Base-by-base conservation (phyloP, 176 grass and related monocot species). In the Zoysia japonica region DNA sequence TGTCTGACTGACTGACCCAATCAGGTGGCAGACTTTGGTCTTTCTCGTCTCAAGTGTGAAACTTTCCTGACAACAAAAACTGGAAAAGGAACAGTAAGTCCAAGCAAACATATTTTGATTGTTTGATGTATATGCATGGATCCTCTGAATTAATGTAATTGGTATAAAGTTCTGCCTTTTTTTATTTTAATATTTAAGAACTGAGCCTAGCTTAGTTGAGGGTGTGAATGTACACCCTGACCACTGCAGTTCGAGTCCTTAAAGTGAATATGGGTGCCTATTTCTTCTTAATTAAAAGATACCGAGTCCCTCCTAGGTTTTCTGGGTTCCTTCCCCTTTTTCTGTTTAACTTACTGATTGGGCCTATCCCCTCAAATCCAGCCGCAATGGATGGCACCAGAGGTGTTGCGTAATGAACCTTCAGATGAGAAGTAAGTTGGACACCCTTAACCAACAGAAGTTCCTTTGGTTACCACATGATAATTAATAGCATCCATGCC, bases 331-430 rank as follows among this genome's bases (percentile, higher is more conserved):
- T 57, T 57, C 55, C 28, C 28, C 28, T 28, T 28, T 28, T 28
- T 28, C 28, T 28, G 15, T 80, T 64, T 84, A 62, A 78, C 44
- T 80, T 75, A 74, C 80, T 84, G 55, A 69, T 81, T 16, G 20
- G 40, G 2, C 3, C 57, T 76, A 56, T 54, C 28, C 28, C 28
- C 28, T 54, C 20, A 74, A 57, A 69, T 82, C 43, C 79, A 99
- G 96, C 92, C 92, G 5, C 96, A 99, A 82, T 99, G 96, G 96
- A 99, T 99, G 92, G 96, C 96, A 72, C 96, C 96, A 7, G 96
- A 99, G 88, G 90, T 90, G 69, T 89, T 99, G 89, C 92, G 92
- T 40, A 99, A 91, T 77, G 96, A 99, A 84, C 96, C 92, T 65
- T 90, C 90, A 59, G 92, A 99, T 57, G 96, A 99, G 75, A 99